Percentiles rank a stretch among this genome's conserved stretches.
Conservation (phyloP, 2,329 filamentous ascomycete species). For the Fusarium mexicanum region DNA sequence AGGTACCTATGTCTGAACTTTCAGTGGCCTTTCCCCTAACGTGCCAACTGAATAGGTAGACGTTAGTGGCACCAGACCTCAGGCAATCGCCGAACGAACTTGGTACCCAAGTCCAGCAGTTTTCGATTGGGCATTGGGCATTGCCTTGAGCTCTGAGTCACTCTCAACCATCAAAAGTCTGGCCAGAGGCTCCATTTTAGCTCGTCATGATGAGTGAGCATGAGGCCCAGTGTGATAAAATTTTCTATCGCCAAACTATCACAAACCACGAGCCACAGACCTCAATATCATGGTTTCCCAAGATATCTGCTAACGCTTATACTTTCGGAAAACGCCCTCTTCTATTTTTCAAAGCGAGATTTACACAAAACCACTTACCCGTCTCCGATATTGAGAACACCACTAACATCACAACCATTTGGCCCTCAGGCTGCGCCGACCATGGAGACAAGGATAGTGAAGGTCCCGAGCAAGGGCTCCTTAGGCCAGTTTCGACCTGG, state of each 20-base stretch:
- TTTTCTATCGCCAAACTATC: slow-evolving; percentile 40
- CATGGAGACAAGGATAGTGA: slow-evolving; percentile 55
- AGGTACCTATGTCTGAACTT: background rate
- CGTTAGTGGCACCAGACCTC: slow-evolving; percentile 12
- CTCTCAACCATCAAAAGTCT: slow-evolving; percentile 31
- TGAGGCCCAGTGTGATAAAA: slow-evolving; percentile 41
- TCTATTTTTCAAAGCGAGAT: slow-evolving; percentile 4
- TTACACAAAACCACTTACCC: background rate
- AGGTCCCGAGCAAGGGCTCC: slow-evolving; percentile 44
- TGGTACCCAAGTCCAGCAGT: slow-evolving; percentile 8
- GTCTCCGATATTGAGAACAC: slow-evolving; percentile 5
- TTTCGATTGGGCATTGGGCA: slow-evolving; percentile 27
- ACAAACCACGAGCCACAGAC: slow-evolving; percentile 24
- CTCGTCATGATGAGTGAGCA: slow-evolving; percentile 41
- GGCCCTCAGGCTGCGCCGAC: slow-evolving; percentile 22
- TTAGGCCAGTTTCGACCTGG: slow-evolving; percentile 49
- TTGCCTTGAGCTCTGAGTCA: slow-evolving; percentile 31
- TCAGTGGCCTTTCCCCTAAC: background rate
- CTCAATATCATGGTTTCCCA: slow-evolving; percentile 6
- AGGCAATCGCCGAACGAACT: background rate
- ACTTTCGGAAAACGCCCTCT: background rate
- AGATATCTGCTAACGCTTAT: background rate
- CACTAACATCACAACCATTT: slow-evolving; percentile 43
- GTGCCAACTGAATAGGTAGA: slow-evolving; percentile 18
- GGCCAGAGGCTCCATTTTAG: slow-evolving; percentile 35